These are phyloP conservation scores for Quambalaria eucalypti DNA, from an alignment of 1,284 basidiomycete genomes.

Conservation along the genomic window DNA sequence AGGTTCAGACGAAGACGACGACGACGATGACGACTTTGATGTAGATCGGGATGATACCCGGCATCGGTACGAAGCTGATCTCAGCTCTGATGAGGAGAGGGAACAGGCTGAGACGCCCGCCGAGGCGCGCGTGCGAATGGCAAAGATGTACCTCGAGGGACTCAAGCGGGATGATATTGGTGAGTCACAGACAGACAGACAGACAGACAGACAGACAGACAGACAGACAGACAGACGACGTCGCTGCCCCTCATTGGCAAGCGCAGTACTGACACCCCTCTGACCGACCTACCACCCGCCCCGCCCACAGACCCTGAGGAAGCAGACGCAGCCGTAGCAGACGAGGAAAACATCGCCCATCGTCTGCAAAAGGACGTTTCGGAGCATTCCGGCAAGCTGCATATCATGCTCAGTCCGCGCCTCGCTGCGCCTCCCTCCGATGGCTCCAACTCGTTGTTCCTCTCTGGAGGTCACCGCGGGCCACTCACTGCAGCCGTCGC, in stretches of 20 bases:
- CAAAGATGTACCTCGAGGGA: conserved; percentile 78
- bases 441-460: neutral
- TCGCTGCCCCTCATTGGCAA: no score
- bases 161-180: conserved; percentile 48
- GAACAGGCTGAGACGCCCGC: conserved; percentile 65
- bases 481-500: conserved; percentile 55
- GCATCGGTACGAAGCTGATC: conserved; percentile 20
- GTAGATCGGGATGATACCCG: conserved; percentile 27
- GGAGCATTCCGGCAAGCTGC: conserved; percentile 55
- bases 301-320: conserved; percentile 49
- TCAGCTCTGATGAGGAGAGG: conserved; percentile 24
- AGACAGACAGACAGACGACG: no score
- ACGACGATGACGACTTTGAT: conserved; percentile 15
- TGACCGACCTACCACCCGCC: neutral
- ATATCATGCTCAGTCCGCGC: conserved; percentile 57
- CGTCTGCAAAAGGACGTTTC: conserved; percentile 57
- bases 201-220: no score
- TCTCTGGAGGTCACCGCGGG: neutral
- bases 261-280: no score
- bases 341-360: conserved; percentile 80
- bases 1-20: conserved; percentile 6
- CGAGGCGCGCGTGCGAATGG: conserved; percentile 80
- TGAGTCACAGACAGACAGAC: no score
- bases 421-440: conserved; percentile 29
- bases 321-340: conserved; percentile 85